phyloP scores from a whole-genome alignment of 139 green algal genomes.

The Chlorella vulgaris region DNA sequence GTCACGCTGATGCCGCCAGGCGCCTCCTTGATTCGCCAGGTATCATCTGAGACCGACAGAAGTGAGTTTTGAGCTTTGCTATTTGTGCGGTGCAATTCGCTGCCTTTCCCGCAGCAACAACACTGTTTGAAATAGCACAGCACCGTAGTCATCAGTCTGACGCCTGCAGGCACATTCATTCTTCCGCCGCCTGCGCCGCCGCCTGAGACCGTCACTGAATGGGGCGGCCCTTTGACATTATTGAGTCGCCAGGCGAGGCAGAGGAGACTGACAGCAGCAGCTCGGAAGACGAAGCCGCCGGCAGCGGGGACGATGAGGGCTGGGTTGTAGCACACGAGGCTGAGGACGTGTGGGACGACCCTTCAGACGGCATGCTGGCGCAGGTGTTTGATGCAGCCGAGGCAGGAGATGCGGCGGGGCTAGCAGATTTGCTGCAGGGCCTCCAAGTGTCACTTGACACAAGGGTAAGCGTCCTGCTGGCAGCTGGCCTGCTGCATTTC shows the following conservation, averaged over 20 bases:
- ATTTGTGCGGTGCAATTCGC: too few relatives aligned
- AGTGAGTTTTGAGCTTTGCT: too few relatives aligned
- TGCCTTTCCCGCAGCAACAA: too few relatives aligned
- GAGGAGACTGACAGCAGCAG: conserved; percentile 3
- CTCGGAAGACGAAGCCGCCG: not conserved
- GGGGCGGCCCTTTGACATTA: conserved; percentile 11
- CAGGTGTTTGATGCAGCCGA: conserved; percentile 33
- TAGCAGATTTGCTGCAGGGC: conserved; percentile 17
- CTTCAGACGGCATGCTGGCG: not conserved
- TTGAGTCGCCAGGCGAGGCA: not conserved
- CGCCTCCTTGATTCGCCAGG: too few relatives aligned
- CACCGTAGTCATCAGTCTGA: not conserved
- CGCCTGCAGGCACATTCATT: too few relatives aligned
- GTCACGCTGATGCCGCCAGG: too few relatives aligned
- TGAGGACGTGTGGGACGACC: conserved; percentile 19
- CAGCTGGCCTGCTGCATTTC: not conserved
- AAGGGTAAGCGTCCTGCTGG: not conserved
- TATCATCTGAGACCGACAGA: too few relatives aligned
- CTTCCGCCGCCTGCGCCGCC: too few relatives aligned
- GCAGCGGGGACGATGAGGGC: conserved; percentile 1
- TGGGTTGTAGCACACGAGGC: not conserved
- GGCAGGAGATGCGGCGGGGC: conserved; percentile 9
- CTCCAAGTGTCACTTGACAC: conserved; percentile 34
- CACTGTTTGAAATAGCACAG: too few relatives aligned
- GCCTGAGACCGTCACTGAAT: not conserved